Conservation (phyloP, 768 basidiomycete species). For the Mrakia frigida region DNA sequence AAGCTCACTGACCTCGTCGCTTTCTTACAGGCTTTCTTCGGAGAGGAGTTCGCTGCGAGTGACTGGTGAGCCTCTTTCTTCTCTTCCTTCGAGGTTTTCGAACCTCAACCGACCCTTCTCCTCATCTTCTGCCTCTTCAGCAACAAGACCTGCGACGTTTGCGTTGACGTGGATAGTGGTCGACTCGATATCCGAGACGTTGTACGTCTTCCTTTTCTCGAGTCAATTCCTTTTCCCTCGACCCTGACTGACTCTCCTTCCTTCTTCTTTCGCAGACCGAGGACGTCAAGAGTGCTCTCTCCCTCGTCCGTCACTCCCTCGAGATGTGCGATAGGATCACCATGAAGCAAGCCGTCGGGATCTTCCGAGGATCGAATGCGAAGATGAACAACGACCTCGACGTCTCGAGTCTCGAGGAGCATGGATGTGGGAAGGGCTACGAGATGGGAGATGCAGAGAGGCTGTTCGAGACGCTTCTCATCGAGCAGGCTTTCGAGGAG, state of each 20-base stretch:
- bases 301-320: slow-evolving; percentile 54
- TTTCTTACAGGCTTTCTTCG: slow-evolving; percentile 58
- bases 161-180: slow-evolving; percentile 52
- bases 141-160: slow-evolving; percentile 74
- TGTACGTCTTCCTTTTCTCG: slow-evolving; percentile 2
- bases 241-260: background rate
- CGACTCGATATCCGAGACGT: slow-evolving; percentile 54
- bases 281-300: slow-evolving; percentile 55
- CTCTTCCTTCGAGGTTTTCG: background rate
- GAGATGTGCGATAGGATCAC: slow-evolving; percentile 56
- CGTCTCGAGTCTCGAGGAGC: slow-evolving; percentile 50
- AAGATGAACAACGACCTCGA: slow-evolving; percentile 51
- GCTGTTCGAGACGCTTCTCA: slow-evolving; percentile 57
- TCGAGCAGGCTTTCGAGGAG: slow-evolving; percentile 53
- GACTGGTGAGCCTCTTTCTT: slow-evolving; percentile 49
- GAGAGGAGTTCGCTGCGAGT: slow-evolving; percentile 65
- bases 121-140: background rate
- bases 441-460: slow-evolving; percentile 58
- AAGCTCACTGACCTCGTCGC: background rate
- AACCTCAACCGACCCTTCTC: no score
- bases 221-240: background rate
- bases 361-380: slow-evolving; percentile 62
- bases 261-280: slow-evolving; percentile 43
- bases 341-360: slow-evolving; percentile 54
- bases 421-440: slow-evolving; percentile 53